Percentiles rank a stretch among this genome's conserved stretches.
phyloP scores from a whole-genome alignment of 164 flowering plant genomes.

The Kalanchoe fedtschenkoi region DNA sequence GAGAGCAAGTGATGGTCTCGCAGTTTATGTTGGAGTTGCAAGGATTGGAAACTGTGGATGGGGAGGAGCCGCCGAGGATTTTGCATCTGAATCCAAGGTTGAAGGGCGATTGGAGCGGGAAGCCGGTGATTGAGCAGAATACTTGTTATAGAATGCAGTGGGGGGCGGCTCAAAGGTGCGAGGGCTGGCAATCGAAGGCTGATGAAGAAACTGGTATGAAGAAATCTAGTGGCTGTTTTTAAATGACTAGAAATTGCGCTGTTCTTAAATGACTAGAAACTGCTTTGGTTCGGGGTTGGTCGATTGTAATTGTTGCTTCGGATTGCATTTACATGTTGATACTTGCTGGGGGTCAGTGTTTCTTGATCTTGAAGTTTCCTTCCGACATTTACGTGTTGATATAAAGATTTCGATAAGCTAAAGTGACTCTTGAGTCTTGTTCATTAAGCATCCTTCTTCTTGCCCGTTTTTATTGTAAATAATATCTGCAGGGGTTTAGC shows the following conservation, averaged over 20 bases:
- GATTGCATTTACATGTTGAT: too few species aligned
- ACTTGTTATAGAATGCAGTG: constrained; percentile 94
- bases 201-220: constrained; percentile 83
- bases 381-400: too few species aligned
- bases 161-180: constrained; percentile 73
- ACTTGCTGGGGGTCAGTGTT: too few species aligned
- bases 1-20: constrained; percentile 54
- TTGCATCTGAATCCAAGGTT: constrained; percentile 94
- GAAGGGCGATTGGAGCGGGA: constrained; percentile 93
- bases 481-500: too few species aligned
- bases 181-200: constrained; percentile 70
- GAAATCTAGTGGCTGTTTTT: background rate
- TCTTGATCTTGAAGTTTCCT: too few species aligned
- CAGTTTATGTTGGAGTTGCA: constrained; percentile 91
- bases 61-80: constrained; percentile 88
- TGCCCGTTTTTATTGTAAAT: background rate
- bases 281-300: too few species aligned
- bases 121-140: constrained; percentile 84
- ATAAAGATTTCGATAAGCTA: background rate
- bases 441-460: background rate
- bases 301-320: background rate
- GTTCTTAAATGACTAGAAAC: background rate
- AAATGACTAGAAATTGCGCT: background rate
- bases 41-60: constrained; percentile 75
- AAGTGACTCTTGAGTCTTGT: background rate